A percentile compares a stretch with the other conserved stretches of the same genome.
phyloP scores from a whole-genome alignment of 2,329 filamentous ascomycete genomes.

The Lecanosticta acicola region DNA sequence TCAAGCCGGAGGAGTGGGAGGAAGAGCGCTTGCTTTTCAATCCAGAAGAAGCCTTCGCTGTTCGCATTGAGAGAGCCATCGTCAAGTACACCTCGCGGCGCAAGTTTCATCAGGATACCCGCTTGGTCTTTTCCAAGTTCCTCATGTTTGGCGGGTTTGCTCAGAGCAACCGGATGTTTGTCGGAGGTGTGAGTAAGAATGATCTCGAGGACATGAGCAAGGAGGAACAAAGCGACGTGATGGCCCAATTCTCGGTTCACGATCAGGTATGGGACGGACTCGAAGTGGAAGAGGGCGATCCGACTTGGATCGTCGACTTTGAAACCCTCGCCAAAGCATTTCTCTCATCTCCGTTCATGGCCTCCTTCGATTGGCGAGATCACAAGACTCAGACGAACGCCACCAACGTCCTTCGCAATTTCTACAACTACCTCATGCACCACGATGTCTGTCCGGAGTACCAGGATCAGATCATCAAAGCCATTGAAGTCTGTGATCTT shows the following conservation, averaged over 20 bases:
- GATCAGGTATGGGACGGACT: slow-evolving; percentile 38
- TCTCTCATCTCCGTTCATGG: slow-evolving; percentile 40
- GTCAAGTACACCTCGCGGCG: slow-evolving; percentile 73
- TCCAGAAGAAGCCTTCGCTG: slow-evolving; percentile 42
- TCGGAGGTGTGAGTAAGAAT: slow-evolving; percentile 36
- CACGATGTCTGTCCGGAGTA: slow-evolving; percentile 87
- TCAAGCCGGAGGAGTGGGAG: slow-evolving; percentile 63
- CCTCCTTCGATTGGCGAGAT: slow-evolving; percentile 51
- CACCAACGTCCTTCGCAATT: slow-evolving; percentile 70
- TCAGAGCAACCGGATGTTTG: slow-evolving; percentile 56
- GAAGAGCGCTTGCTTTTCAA: slow-evolving; percentile 66
- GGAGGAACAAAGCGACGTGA: slow-evolving; percentile 53
- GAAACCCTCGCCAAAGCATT: slow-evolving; percentile 70
- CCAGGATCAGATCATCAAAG: slow-evolving; percentile 58
- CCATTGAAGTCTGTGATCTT: slow-evolving; percentile 59
- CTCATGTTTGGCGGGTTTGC: slow-evolving; percentile 79
- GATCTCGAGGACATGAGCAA: slow-evolving; percentile 42
- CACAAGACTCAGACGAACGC: slow-evolving; percentile 50
- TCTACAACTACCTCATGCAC: slow-evolving; percentile 78
- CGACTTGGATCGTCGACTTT: slow-evolving; percentile 74
- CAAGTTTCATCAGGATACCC: slow-evolving; percentile 60
- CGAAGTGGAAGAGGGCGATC: slow-evolving; percentile 40
- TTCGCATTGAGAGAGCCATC: slow-evolving; percentile 79
- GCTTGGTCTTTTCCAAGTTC: slow-evolving; percentile 69
- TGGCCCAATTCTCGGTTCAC: slow-evolving; percentile 43